Conservation (phyloP, 495 filamentous ascomycete species). For the Clavariopsis aquatica region DNA sequence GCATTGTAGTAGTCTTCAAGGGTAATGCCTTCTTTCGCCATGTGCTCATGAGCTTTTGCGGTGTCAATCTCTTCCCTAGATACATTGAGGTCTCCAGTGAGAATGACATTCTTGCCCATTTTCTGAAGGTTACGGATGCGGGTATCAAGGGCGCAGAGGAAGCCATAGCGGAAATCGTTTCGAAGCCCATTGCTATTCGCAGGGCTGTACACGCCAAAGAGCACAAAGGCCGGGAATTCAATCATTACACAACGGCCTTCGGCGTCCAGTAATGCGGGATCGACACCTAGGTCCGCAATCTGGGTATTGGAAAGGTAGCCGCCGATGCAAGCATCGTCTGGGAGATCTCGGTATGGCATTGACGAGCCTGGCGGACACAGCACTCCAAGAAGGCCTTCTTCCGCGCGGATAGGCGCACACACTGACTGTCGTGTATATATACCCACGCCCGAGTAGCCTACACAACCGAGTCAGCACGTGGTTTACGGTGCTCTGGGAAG, state of each 20-base stretch:
- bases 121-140: slow-evolving; percentile 81
- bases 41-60: slow-evolving; percentile 65
- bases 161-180: slow-evolving; percentile 78
- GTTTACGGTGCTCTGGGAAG: neutral
- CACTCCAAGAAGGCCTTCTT: slow-evolving; percentile 88
- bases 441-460: slow-evolving; percentile 95
- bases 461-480: slow-evolving; percentile 6
- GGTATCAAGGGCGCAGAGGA: slow-evolving; percentile 75
- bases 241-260: slow-evolving; percentile 92
- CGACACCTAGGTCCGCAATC: slow-evolving; percentile 59
- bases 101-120: slow-evolving; percentile 76
- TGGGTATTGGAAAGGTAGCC: slow-evolving; percentile 78
- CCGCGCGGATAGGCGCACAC: slow-evolving; percentile 85
- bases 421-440: slow-evolving; percentile 90
- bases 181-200: slow-evolving; percentile 84
- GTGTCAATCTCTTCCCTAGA: slow-evolving; percentile 71
- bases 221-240: slow-evolving; percentile 92
- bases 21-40: slow-evolving; percentile 67
- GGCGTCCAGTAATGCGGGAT: slow-evolving; percentile 75
- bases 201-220: slow-evolving; percentile 88
- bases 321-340: slow-evolving; percentile 80
- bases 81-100: slow-evolving; percentile 92
- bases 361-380: slow-evolving; percentile 75
- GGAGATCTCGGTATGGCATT: slow-evolving; percentile 73
- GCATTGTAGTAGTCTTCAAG: slow-evolving; percentile 70